Base-by-base conservation (phyloP, 257 asterid genomes). In the Ocimum tenuiflorum region DNA sequence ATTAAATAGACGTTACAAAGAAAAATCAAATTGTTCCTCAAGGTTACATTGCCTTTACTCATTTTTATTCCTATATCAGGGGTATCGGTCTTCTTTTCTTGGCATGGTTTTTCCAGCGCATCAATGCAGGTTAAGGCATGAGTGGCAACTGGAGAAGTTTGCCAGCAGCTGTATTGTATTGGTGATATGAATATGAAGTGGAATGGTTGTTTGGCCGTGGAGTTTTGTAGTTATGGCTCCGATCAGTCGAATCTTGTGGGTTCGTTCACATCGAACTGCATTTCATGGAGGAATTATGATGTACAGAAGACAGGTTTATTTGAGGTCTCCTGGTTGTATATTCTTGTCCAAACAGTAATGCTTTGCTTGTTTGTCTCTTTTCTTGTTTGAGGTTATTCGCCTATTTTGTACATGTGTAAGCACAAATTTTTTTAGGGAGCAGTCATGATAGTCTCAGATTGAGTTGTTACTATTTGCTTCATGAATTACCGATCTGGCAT, bases 121-220 rank as follows among this genome's bases (percentile, higher is more conserved):
- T 23, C 13, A 68, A 45, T 72, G 80, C 83, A 78, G 81, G 73
- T 62, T 41, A 77, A 64, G 67, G 77, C 66, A 65, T 53, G 59
- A 76, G 65, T 62, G 74, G 75, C 71, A 65, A 76, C 42, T 73
- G 79, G 73, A 48, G 77, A 63, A 59, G 58, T 51, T 73, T 71
- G 74, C 39, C 52, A 65, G 35, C 69, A 65, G 78, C 48, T 63
- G 66, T 78, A 69, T 23, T 33, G 74, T 78, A 69, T 29, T 56
- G 74, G 68, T 73, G 72, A 78, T 56, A 54, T 52, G 71, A 57
- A 65, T 51, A 47, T 63, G 76, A 65, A 76, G 64, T 68, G 65
- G 68, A 63, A 38, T 45, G 62, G 71, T 55, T 69, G 75, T 59
- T 63, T 60, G 23, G 63, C 36, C 60, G 17, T 65, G 39, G 74